Evolutionary conservation across 148 eudicot genomes (phyloP), one percentile per base, ranked within the genome.

Genomic region (Vaccinium vitisidaea): DNA sequence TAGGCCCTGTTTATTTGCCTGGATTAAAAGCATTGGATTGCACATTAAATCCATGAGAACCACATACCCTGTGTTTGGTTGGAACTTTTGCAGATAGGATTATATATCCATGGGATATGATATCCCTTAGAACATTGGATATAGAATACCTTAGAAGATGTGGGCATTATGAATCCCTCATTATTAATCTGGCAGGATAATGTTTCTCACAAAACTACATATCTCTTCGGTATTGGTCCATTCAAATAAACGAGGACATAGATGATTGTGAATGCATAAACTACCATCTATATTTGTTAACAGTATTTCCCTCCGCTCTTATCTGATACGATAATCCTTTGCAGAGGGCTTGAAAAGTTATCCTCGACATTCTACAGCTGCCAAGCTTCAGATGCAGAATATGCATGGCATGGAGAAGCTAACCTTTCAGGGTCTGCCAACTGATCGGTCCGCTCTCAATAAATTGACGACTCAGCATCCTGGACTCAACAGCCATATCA

Each of bases 311-410:
- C 50, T 25, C 30, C 14, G 12, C 5, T 36, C 50, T 8, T 11
- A 69, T 67, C 77, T 84, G 75, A 75, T 53, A 18, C 0, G 10
- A 54, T 39, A 49, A 5, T 85, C 14, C 43, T 82, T 39, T 90
- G 87, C 97, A 96, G 99, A 96, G 90, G 95, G 94, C 77, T 89
- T 96, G 89, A 96, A 96, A 88, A 92, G 81, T 78, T 93, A 89
- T 84, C 94, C 99, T 56, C 93, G 91, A 79, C 93, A 89, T 85
- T 61, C 91, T 49, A 85, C 89, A 80, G 39, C 91, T 18, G 87
- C 92, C 74, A 91, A 94, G 88, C 83, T 90, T 14, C 95, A 89
- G 86, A 83, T 86, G 84, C 98, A 89, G 82, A 90, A 94, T 88
- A 89, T 93, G 88, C 94, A 90, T 71, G 95, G 92, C 83, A 89